These are phyloP conservation scores for Dactylellina parvicollis DNA, from an alignment of 2,329 filamentous ascomycete genomes.

Conservation along the genomic window DNA sequence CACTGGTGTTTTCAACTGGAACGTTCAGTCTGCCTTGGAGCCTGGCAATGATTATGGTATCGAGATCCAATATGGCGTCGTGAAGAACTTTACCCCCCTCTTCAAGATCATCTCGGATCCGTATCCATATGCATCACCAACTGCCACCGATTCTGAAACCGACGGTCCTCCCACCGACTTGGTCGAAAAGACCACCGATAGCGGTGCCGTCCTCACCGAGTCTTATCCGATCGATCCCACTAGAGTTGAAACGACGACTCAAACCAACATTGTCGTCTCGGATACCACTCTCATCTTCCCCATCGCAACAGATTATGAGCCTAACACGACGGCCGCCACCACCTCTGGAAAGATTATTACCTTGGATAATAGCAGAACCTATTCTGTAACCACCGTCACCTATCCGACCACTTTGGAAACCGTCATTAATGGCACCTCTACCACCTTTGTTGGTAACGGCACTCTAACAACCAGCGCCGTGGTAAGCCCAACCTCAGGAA, in stretches of 20 bases:
- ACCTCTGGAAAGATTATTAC: conserved; percentile 43
- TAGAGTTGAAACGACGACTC: conserved; percentile 1
- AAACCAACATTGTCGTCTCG: conserved; percentile 23
- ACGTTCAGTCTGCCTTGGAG: conserved; percentile 40
- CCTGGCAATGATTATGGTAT: conserved; percentile 55
- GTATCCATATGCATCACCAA: background rate
- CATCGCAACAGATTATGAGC: background rate
- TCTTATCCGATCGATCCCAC: conserved; percentile 31
- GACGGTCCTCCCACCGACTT: conserved; percentile 4
- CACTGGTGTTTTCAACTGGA: conserved; percentile 56
- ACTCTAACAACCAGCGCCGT: conserved; percentile 37
- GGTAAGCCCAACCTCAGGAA: conserved; percentile 25
- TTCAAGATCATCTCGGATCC: conserved; percentile 54
- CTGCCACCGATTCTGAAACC: background rate
- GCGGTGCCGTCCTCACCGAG: conserved; percentile 31
- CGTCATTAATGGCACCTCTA: conserved; percentile 25
- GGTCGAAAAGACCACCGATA: conserved; percentile 41
- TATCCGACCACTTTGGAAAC: conserved; percentile 22
- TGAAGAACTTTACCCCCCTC: conserved; percentile 56
- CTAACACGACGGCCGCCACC: background rate
- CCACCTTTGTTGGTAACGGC: conserved; percentile 17
- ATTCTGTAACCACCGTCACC: conserved; percentile 26
- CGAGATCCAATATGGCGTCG: conserved; percentile 54
- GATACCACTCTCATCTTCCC: conserved; percentile 36
- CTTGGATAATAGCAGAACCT: conserved; percentile 29